phyloP scores from a whole-genome alignment of 805 yeast species.

The Lipomyces spencermartinsiae region DNA sequence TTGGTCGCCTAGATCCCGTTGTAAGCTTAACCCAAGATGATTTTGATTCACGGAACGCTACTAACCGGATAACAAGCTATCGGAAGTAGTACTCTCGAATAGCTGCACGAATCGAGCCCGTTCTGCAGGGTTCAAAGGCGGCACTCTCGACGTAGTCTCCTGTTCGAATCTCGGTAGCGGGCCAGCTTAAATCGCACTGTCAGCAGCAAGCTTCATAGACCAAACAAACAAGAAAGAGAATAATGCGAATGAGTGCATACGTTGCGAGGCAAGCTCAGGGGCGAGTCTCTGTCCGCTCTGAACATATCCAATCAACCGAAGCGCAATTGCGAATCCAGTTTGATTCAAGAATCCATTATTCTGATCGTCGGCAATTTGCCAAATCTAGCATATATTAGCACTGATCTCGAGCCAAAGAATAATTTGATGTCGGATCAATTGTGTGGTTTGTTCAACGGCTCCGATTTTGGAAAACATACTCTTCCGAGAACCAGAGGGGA shows the following conservation, averaged over 20 bases:
- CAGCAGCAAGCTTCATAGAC: not conserved
- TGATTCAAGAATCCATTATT: slow-evolving; percentile 85
- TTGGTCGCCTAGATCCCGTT: slow-evolving; percentile 52
- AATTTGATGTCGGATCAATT: not conserved
- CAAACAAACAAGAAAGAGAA: not conserved
- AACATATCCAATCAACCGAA: slow-evolving; percentile 87
- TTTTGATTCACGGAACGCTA: not conserved
- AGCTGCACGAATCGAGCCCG: slow-evolving; percentile 47
- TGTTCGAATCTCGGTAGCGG: slow-evolving; percentile 68
- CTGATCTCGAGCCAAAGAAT: not conserved
- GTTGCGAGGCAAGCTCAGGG: slow-evolving; percentile 55
- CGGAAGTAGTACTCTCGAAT: slow-evolving; percentile 27
- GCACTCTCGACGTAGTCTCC: slow-evolving; percentile 38
- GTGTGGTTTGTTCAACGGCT: not conserved
- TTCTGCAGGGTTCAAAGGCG: slow-evolving; percentile 47
- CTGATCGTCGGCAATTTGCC: slow-evolving; percentile 93
- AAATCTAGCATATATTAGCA: slow-evolving; percentile 52
- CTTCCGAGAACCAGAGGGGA: slow-evolving; percentile 81
- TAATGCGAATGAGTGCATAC: slow-evolving; percentile 38
- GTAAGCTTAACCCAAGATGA: not conserved
- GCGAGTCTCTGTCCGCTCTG: slow-evolving; percentile 73
- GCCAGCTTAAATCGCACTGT: slow-evolving; percentile 51
- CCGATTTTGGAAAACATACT: slow-evolving; percentile 16
- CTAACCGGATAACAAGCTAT: slow-evolving; percentile 24
- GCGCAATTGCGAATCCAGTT: slow-evolving; percentile 79